Evolutionary conservation across 352 stramenopile genomes (phyloP).

Genomic region (Globisporangium iwayamae): DNA sequence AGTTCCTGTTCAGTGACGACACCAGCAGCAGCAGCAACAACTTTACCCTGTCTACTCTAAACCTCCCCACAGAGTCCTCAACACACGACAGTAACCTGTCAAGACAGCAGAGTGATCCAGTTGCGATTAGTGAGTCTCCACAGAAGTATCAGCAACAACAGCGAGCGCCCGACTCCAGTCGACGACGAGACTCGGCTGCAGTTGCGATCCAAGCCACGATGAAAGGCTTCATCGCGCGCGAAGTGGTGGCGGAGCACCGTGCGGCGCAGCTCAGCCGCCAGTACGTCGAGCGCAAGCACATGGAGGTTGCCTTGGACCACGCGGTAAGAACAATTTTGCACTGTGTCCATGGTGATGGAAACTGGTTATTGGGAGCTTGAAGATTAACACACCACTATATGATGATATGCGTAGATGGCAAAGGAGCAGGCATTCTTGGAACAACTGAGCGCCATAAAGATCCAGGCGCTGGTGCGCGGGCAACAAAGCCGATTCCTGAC

Average conservation of each 20-base stretch:
- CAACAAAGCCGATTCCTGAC: conserved; percentile 47
- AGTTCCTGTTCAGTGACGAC: background rate
- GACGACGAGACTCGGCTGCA: conserved; percentile 21
- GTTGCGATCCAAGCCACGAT: conserved; percentile 34
- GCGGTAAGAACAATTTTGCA: conserved; percentile 30
- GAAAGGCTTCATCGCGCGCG: conserved; percentile 27
- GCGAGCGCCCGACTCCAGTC: background rate
- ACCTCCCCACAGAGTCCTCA: background rate
- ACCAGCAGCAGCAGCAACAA: background rate
- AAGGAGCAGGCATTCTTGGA: conserved; percentile 47
- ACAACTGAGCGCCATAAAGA: conserved; percentile 43
- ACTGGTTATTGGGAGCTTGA: background rate
- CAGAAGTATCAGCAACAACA: background rate
- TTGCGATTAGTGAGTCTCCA: background rate
- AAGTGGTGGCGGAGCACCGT: conserved; percentile 18
- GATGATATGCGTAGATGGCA: conserved; percentile 20
- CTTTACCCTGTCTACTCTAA: background rate
- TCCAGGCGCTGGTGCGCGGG: conserved; percentile 64
- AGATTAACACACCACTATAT: background rate
- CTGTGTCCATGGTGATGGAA: background rate
- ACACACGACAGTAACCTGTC: background rate
- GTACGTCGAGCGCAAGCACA: conserved; percentile 64
- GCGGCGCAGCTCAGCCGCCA: conserved; percentile 44
- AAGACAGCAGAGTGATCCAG: background rate
- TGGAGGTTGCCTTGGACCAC: conserved; percentile 33